phyloP scores from a whole-genome alignment of 1,284 basidiomycete species.

The Cystobasidium slooffiae region DNA sequence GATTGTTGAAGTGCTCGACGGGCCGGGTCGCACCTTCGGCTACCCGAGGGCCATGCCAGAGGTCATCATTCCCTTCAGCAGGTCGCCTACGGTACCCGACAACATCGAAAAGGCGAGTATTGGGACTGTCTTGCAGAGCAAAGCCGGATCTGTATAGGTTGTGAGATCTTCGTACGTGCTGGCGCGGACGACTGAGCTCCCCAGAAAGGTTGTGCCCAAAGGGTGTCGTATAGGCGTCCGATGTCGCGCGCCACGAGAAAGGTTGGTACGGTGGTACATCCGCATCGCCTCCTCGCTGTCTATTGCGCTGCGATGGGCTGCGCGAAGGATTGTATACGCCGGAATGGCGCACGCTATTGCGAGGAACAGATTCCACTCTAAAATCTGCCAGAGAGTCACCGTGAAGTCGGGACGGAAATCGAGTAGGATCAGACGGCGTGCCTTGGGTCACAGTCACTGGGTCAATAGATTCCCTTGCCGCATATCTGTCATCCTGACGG shows the following conservation, averaged over 20 bases:
- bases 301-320: background rate
- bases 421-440: too few species aligned
- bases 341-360: background rate
- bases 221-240: conserved; percentile 1
- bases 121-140: conserved; percentile 11
- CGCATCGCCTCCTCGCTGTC: background rate
- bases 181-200: conserved; percentile 3
- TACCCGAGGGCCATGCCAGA: too few species aligned
- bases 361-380: background rate
- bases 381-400: too few species aligned
- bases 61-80: background rate
- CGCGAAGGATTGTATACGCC: background rate
- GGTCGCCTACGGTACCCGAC: background rate
- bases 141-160: background rate
- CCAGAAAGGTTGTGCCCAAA: background rate
- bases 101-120: conserved; percentile 2
- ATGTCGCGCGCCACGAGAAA: background rate
- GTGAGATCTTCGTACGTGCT: background rate
- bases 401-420: too few species aligned
- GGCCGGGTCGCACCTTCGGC: background rate
- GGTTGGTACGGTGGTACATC: background rate
- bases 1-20: background rate
- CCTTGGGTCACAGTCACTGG: too few species aligned
- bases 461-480: too few species aligned
- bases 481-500: too few species aligned